Percentiles rank a stretch among this genome's conserved stretches.
Conservation (phyloP, 2,329 filamentous ascomycete genomes). For the Pezicula rhizophila region DNA sequence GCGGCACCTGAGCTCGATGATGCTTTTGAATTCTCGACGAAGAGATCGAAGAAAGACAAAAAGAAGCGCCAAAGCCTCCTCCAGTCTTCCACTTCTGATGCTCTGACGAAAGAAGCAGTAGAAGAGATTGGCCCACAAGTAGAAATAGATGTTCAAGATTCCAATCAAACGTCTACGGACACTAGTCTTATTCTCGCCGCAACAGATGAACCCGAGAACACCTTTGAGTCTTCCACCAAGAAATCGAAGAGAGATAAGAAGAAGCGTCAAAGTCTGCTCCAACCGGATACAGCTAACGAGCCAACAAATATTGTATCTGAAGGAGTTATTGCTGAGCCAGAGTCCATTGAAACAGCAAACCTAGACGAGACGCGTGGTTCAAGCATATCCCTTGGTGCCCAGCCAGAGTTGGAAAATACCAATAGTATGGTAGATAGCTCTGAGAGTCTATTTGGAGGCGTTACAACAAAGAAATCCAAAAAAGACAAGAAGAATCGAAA, state of each 20-base stretch:
- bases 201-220: neutral
- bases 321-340: neutral
- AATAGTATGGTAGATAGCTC: neutral
- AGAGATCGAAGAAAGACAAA: conserved; percentile 22
- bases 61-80: conserved; percentile 8
- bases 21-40: conserved; percentile 6
- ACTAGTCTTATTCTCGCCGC: no score
- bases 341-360: neutral
- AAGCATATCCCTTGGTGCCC: neutral
- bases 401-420: neutral
- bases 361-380: neutral
- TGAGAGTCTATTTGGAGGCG: neutral
- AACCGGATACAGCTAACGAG: neutral
- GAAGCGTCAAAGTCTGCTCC: conserved; percentile 5
- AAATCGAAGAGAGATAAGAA: conserved; percentile 23
- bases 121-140: neutral
- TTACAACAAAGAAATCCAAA: neutral
- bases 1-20: neutral
- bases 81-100: neutral
- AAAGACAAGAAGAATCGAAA: conserved; percentile 1
- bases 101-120: no score
- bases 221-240: conserved; percentile 8
- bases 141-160: neutral
- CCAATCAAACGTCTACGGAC: no score
- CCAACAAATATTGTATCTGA: neutral